Base-by-base conservation (phyloP, 1,284 basidiomycete species). In the Melampsora americana region DNA sequence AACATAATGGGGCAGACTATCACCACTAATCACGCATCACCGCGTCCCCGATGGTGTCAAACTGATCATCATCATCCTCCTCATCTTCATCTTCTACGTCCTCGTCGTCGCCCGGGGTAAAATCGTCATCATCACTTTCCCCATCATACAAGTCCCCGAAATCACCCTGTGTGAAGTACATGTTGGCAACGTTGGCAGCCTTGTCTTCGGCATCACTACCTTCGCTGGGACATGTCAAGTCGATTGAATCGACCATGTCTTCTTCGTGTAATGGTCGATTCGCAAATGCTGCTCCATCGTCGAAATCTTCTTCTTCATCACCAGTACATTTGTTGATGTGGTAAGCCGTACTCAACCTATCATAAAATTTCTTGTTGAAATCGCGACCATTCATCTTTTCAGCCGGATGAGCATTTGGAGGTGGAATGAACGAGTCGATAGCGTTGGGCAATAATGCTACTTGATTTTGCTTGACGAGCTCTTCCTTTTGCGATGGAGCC, bases 371-470 rank as follows among this genome's bases (percentile, higher is more conserved):
- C 14, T 35, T 26, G 32, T 59, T 72, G 46, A 72, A 72, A 18
- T 35, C 32, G 4, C 26, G 46, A 14, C 64, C 69, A 16, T 42
- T 28, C 44, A 65, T 18, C n/a, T 72, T 72, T 35, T 72, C 61
- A n/a, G 62, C 42, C 5, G 69, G 69, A 26, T 72, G 39, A 3
- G 3, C 9, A 9, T 35, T 53, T 3, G 50, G 50, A 18, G 50
- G 32, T 5, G 46, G 60, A 18, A 72, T 18, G 20, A 72, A 65
- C 6, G 60, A 72, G 0, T 72, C 18, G 16, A 9, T 65, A 2
- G 69, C 44, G 35, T 71, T 26, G 26, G 69, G 69, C 20, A 72
- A 44, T 26, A 72, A 72, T 28, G 69, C 60, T 1, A 72, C 7
- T 2, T 14, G 5, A 3, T n/a, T 30, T 9, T 16, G 11, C 23